These are phyloP conservation scores for Claviceps fusiformis DNA, from an alignment of 2,329 filamentous ascomycete species.

Conservation along the genomic window DNA sequence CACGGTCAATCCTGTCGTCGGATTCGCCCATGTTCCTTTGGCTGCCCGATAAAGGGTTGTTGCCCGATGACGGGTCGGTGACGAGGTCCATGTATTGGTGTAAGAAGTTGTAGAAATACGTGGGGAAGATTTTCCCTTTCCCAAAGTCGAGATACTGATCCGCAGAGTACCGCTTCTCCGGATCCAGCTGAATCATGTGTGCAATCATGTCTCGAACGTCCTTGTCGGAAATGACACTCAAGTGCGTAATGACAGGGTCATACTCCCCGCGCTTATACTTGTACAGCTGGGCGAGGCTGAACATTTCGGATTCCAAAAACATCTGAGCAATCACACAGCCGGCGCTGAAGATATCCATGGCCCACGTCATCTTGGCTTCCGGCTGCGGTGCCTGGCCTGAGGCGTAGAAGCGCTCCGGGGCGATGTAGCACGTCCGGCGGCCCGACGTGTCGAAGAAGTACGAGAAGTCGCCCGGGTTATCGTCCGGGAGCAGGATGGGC, in stretches of 20 bases:
- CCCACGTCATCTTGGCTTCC: constrained; percentile 57
- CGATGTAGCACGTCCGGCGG: constrained; percentile 83
- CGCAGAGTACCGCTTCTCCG: constrained; percentile 80
- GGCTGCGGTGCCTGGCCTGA: constrained; percentile 52
- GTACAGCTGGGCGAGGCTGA: constrained; percentile 90
- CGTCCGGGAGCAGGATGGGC: constrained; percentile 81
- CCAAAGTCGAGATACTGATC: constrained; percentile 91
- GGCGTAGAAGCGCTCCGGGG: constrained; percentile 79
- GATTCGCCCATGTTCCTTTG: constrained; percentile 65
- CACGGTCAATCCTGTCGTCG: constrained; percentile 84
- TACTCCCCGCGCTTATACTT: constrained; percentile 90
- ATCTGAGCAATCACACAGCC: constrained; percentile 95
- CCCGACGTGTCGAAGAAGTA: constrained; percentile 96
- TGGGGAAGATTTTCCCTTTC: constrained; percentile 81
- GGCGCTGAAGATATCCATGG: constrained; percentile 97
- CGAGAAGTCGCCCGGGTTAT: constrained; percentile 93
- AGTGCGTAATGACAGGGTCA: constrained; percentile 65
- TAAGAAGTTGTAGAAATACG: constrained; percentile 94
- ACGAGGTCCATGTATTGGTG: constrained; percentile 97
- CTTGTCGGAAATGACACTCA: constrained; percentile 76
- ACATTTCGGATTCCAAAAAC: constrained; percentile 91
- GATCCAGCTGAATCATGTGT: constrained; percentile 93
- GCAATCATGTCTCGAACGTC: constrained; percentile 79
- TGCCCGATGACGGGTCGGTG: constrained; percentile 76
- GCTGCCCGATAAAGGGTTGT: constrained; percentile 54